phyloP scores from a whole-genome alignment of 2,329 filamentous ascomycete genomes.

The Didymella pinodella region DNA sequence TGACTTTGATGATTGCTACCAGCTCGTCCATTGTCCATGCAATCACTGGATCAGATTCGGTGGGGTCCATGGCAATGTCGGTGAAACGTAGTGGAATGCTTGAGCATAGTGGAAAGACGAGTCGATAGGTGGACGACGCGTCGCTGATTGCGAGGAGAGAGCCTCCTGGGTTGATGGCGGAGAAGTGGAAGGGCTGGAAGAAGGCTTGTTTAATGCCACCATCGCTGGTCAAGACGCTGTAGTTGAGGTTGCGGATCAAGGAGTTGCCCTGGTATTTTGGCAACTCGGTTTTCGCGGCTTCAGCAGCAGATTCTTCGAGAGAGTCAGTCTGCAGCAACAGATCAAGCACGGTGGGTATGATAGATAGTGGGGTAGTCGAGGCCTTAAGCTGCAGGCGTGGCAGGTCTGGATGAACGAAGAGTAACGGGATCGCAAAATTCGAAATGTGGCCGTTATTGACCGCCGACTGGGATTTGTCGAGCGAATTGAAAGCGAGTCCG shows the following conservation, averaged over 20 bases:
- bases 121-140: conserved; percentile 23
- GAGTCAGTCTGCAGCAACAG: conserved; percentile 24
- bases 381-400: conserved; percentile 25
- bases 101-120: conserved; percentile 26
- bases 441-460: conserved; percentile 29
- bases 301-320: conserved; percentile 13
- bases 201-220: conserved; percentile 17
- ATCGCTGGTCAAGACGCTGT: conserved; percentile 15
- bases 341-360: conserved; percentile 28
- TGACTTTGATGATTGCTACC: conserved; percentile 23
- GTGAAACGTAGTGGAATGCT: conserved; percentile 28
- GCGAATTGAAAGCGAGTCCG: conserved; percentile 25
- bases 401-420: conserved; percentile 27
- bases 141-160: conserved; percentile 29
- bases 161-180: conserved; percentile 28
- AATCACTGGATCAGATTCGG: conserved; percentile 20
- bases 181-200: conserved; percentile 30
- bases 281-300: conserved; percentile 14
- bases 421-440: conserved; percentile 28
- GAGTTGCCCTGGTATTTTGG: conserved; percentile 29
- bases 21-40: conserved; percentile 29
- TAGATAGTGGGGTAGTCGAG: conserved; percentile 27
- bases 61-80: conserved; percentile 21
- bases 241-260: conserved; percentile 23
- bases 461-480: conserved; percentile 28